These are phyloP conservation scores for Pestalotiopsis sp. DNA, from an alignment of 2,329 filamentous ascomycete genomes.

Conservation along the genomic window DNA sequence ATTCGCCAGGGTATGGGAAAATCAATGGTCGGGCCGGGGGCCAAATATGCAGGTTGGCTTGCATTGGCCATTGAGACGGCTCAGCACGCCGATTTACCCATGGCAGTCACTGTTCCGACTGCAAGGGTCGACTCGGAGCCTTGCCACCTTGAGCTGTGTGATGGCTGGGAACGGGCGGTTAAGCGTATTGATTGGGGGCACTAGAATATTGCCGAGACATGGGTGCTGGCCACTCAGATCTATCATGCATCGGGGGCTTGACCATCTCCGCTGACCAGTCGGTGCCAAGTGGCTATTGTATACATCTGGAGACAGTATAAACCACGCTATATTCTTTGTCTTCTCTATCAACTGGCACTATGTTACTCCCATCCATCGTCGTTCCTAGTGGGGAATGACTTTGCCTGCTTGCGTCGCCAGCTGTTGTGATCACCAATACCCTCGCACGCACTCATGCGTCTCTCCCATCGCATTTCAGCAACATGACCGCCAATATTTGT, in stretches of 20 bases:
- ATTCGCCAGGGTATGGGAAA: constrained; percentile 17
- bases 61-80: constrained; percentile 21
- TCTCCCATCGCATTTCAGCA: background rate
- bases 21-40: constrained; percentile 18
- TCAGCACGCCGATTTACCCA: constrained; percentile 19
- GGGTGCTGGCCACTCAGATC: constrained; percentile 10
- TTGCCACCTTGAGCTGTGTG: constrained; percentile 7
- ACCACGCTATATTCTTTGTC: background rate
- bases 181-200: constrained; percentile 22
- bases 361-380: background rate
- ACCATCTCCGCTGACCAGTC: constrained; percentile 12
- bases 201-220: constrained; percentile 5
- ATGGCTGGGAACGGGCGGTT: background rate
- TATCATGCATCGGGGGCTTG: background rate
- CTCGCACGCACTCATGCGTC: too few species aligned
- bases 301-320: background rate
- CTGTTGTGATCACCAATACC: too few species aligned
- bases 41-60: constrained; percentile 17
- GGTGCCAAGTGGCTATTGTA: constrained; percentile 7
- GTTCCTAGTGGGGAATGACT: background rate
- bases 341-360: background rate
- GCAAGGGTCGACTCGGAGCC: constrained; percentile 16
- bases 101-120: constrained; percentile 19
- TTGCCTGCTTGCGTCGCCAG: background rate
- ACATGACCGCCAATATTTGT: background rate